Conservation (phyloP, 106 monocot genomes). For the Iris macrosiphon region DNA sequence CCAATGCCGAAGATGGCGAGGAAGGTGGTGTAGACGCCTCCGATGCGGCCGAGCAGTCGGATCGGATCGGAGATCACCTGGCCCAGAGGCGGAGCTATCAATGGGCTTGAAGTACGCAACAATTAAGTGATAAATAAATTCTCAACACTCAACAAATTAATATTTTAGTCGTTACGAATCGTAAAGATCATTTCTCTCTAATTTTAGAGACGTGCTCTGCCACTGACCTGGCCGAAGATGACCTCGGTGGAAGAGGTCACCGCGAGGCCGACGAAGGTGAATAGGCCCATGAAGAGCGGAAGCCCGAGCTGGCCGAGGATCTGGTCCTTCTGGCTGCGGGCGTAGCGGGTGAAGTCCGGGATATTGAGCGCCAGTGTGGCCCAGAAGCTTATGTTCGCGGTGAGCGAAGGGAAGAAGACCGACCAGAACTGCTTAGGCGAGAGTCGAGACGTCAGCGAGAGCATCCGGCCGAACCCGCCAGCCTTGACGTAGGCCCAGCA, state of each 20-base stretch:
- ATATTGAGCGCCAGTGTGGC: slow-evolving; percentile 89
- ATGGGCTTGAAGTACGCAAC: no score
- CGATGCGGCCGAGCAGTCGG: slow-evolving; percentile 59
- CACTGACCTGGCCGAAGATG: slow-evolving; percentile 72
- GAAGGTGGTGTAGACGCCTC: slow-evolving; percentile 37
- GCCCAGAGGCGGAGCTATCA: no score
- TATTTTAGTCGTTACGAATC: no score
- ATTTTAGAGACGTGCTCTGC: no score
- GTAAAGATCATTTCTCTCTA: no score
- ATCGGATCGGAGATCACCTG: slow-evolving; percentile 78
- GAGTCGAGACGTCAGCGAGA: slow-evolving; percentile 43
- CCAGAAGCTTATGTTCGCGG: slow-evolving; percentile 97
- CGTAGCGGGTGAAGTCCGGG: slow-evolving; percentile 90
- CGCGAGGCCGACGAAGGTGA: slow-evolving; percentile 83
- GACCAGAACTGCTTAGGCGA: slow-evolving; percentile 38
- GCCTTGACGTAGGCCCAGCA: slow-evolving; percentile 63
- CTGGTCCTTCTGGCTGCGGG: slow-evolving; percentile 68
- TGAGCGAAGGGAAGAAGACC: slow-evolving; percentile 88
- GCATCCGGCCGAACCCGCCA: slow-evolving; percentile 78
- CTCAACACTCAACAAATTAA: no score
- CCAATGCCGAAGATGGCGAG: slow-evolving; percentile 77
- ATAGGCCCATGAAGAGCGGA: slow-evolving; percentile 82
- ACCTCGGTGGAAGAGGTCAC: slow-evolving; percentile 71
- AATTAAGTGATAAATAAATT: no score
- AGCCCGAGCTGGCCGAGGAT: slow-evolving; percentile 76